phyloP scores from a whole-genome alignment of 306 rosid species.

The Purshia tridentata region DNA sequence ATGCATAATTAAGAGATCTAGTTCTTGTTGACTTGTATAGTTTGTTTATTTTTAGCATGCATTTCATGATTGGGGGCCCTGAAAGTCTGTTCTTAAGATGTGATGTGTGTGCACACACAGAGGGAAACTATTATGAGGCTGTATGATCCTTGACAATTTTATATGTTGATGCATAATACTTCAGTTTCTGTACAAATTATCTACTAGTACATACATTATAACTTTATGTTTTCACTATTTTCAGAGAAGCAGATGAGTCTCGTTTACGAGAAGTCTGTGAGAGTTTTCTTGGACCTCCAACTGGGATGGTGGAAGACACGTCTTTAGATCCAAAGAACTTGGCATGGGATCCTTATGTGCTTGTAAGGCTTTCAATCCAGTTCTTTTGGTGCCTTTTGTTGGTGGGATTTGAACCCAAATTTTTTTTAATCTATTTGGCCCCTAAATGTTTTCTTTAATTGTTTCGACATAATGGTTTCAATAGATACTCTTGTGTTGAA shows the following conservation, averaged over 20 bases:
- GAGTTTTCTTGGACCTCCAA: constrained; percentile 96
- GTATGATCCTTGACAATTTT: background rate
- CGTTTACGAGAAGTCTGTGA: constrained; percentile 93
- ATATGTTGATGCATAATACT: background rate
- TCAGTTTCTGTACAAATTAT: background rate
- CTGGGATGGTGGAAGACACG: constrained; percentile 77
- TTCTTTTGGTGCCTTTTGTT: background rate
- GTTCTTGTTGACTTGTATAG: background rate
- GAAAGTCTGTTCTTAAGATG: background rate
- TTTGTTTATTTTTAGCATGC: background rate
- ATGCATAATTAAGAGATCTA: background rate
- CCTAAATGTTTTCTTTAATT: background rate
- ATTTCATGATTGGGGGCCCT: background rate
- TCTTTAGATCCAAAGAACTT: constrained; percentile 51
- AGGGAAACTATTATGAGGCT: background rate
- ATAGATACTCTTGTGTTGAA: background rate
- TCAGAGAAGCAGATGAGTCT: constrained; percentile 98
- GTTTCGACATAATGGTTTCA: background rate
- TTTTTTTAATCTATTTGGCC: background rate
- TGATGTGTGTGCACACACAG: background rate
- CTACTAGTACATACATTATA: background rate
- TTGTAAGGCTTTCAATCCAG: constrained; percentile 51
- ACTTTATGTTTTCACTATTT: constrained; percentile 20
- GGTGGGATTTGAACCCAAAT: background rate
- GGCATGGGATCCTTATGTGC: constrained; percentile 93